These are phyloP conservation scores for Pelargonium myrrhifolium DNA, from an alignment of 441 rosid genomes.

Conservation along the genomic window DNA sequence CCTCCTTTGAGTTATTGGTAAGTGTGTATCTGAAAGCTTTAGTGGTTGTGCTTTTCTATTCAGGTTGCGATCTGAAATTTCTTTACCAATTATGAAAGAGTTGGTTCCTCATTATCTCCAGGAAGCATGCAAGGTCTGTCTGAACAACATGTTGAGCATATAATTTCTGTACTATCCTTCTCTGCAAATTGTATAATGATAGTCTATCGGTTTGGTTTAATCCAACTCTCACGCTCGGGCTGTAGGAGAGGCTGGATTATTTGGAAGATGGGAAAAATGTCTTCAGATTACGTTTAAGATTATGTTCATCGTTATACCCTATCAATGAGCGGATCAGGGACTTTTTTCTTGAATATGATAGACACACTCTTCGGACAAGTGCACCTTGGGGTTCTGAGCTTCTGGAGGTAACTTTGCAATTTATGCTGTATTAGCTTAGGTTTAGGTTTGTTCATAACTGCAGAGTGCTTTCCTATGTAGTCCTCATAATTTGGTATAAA, in stretches of 20 bases:
- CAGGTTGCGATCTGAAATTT: slow-evolving; percentile 94
- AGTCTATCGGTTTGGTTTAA: background rate
- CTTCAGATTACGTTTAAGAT: slow-evolving; percentile 81
- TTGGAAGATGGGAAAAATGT: slow-evolving; percentile 94
- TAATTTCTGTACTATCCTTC: slow-evolving; percentile 10
- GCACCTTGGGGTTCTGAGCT: slow-evolving; percentile 99
- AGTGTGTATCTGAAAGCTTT: slow-evolving; percentile 14
- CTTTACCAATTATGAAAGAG: slow-evolving; percentile 91
- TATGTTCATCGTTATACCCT: slow-evolving; percentile 92
- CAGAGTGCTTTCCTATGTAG: background rate
- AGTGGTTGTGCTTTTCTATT: slow-evolving; percentile 14
- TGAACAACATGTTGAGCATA: slow-evolving; percentile 11
- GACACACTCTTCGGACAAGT: slow-evolving; percentile 93
- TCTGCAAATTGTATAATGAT: slow-evolving; percentile 6
- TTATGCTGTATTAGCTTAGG: slow-evolving; percentile 11
- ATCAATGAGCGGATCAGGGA: slow-evolving; percentile 92
- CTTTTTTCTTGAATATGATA: slow-evolving; percentile 97
- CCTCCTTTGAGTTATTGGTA: background rate
- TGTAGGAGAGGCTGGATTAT: slow-evolving; percentile 91
- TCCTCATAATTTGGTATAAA: slow-evolving; percentile 4
- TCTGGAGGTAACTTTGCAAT: slow-evolving; percentile 61
- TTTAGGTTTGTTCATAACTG: slow-evolving; percentile 2
- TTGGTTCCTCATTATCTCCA: slow-evolving; percentile 97
- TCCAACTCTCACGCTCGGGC: slow-evolving; percentile 10
- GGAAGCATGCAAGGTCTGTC: slow-evolving; percentile 76